Percentiles rank a stretch among this genome's conserved stretches.
These are phyloP conservation scores for Priceomyces fermenticarens DNA, from an alignment of 805 yeast species.

Conservation along the genomic window DNA sequence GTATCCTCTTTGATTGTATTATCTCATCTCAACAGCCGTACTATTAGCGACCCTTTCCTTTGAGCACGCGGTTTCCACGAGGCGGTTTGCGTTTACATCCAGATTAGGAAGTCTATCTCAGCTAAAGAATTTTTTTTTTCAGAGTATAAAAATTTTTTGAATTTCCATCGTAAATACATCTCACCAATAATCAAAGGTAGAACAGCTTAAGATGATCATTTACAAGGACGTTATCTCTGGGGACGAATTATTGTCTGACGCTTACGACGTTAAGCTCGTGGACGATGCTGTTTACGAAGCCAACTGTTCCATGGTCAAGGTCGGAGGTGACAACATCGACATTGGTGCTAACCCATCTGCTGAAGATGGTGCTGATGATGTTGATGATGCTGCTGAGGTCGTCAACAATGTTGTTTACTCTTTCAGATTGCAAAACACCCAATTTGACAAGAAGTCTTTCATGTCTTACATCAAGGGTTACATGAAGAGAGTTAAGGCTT, in stretches of 20 bases:
- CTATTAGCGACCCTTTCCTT: too few relatives aligned
- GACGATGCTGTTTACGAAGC: conserved; percentile 95
- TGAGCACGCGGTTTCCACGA: neutral
- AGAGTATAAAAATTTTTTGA: conserved; percentile 2
- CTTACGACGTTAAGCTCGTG: conserved; percentile 85
- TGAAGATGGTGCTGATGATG: conserved; percentile 82
- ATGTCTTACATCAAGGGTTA: conserved; percentile 95
- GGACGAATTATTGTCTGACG: conserved; percentile 96
- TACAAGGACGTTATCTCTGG: conserved; percentile 78
- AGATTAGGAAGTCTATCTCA: conserved; percentile 10
- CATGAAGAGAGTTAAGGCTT: conserved; percentile 95
- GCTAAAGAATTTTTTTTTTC: conserved; percentile 6
- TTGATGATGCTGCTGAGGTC: conserved; percentile 82
- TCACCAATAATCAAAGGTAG: neutral
- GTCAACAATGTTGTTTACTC: conserved; percentile 99
- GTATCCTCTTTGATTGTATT: too few relatives aligned
- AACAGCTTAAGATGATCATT: conserved; percentile 33
- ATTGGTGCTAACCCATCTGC: conserved; percentile 99
- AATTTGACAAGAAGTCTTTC: conserved; percentile 97
- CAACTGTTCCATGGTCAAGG: conserved; percentile 88
- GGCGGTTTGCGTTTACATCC: conserved; percentile 4
- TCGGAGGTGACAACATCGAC: conserved; percentile 90
- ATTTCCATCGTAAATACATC: neutral
- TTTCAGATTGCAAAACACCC: conserved; percentile 95
- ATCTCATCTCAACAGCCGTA: too few relatives aligned